Evolutionary conservation across 768 basidiomycete genomes (phyloP).

Genomic region (Phylloporus sp.): DNA sequence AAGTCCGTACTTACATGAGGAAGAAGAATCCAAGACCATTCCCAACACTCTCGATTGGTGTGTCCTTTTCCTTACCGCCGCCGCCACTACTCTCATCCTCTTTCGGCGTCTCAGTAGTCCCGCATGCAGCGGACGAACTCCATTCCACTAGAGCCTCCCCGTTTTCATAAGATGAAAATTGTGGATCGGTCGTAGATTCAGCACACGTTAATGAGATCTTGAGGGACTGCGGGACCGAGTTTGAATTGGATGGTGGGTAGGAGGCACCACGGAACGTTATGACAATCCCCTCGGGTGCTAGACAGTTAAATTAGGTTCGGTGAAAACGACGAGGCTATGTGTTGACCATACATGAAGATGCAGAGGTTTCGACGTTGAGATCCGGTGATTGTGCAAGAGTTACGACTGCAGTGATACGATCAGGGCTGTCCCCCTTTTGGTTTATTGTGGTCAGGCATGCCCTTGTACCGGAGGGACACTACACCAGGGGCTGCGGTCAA

Average conservation of each 20-base stretch:
- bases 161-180: constrained; percentile 59
- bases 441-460: constrained; percentile 74
- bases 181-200: constrained; percentile 40
- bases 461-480: constrained; percentile 70
- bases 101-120: constrained; percentile 24
- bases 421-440: constrained; percentile 46
- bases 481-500: constrained; percentile 7
- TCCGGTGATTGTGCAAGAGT: constrained; percentile 52
- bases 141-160: constrained; percentile 56
- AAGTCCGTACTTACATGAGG: constrained; percentile 58
- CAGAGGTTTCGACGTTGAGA: constrained; percentile 25
- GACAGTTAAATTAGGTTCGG: constrained; percentile 8
- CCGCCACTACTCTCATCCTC: constrained; percentile 23
- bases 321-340: background rate
- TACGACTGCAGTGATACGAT: constrained; percentile 71
- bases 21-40: constrained; percentile 90
- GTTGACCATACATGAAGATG: constrained; percentile 37
- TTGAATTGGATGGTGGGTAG: constrained; percentile 52
- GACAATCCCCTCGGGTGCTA: constrained; percentile 54
- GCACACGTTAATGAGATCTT: constrained; percentile 60
- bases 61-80: constrained; percentile 17
- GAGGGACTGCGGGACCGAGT: constrained; percentile 51
- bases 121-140: constrained; percentile 59
- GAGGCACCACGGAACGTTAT: constrained; percentile 55
- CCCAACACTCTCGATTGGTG: constrained; percentile 44